Conservation (phyloP, 352 stramenopile species). For the Phytophthora chlamydospora region DNA sequence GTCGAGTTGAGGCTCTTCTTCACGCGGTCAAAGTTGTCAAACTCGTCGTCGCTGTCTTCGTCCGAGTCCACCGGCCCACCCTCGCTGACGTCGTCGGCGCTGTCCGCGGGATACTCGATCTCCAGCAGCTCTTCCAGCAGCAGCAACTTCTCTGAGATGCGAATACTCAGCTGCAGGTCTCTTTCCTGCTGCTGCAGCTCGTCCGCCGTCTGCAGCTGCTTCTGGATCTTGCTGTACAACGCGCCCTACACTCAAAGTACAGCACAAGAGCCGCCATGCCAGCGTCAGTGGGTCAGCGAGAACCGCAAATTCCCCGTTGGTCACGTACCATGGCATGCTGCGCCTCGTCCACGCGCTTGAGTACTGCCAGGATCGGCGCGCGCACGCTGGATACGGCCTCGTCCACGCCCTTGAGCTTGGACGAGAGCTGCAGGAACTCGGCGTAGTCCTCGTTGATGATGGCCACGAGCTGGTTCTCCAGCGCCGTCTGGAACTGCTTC, state of each 20-base stretch:
- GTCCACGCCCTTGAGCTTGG: slow-evolving; percentile 86
- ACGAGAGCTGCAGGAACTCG: slow-evolving; percentile 90
- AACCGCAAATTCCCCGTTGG: neutral
- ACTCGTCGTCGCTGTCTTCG: slow-evolving; percentile 56
- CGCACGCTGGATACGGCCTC: slow-evolving; percentile 84
- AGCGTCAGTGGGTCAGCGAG: no score
- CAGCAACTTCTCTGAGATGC: slow-evolving; percentile 77
- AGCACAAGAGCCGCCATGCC: no score
- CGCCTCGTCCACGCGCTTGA: slow-evolving; percentile 80
- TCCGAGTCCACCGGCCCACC: slow-evolving; percentile 21
- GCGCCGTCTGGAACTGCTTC: slow-evolving; percentile 80
- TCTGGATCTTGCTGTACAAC: slow-evolving; percentile 63
- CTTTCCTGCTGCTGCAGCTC: slow-evolving; percentile 54
- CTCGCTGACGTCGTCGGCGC: slow-evolving; percentile 24
- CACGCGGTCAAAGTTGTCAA: slow-evolving; percentile 77
- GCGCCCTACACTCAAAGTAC: slow-evolving; percentile 32
- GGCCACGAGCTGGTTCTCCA: slow-evolving; percentile 89
- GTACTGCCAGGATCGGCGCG: slow-evolving; percentile 69
- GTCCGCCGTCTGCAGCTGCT: slow-evolving; percentile 47
- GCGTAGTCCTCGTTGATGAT: slow-evolving; percentile 92
- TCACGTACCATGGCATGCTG: slow-evolving; percentile 61
- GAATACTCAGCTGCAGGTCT: slow-evolving; percentile 68
- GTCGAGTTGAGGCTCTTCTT: slow-evolving; percentile 40
- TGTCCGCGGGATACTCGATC: slow-evolving; percentile 48
- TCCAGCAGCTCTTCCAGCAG: slow-evolving; percentile 81